Base-by-base conservation (phyloP, 1,139 yeast genomes). In the Meyerozyma sp. region DNA sequence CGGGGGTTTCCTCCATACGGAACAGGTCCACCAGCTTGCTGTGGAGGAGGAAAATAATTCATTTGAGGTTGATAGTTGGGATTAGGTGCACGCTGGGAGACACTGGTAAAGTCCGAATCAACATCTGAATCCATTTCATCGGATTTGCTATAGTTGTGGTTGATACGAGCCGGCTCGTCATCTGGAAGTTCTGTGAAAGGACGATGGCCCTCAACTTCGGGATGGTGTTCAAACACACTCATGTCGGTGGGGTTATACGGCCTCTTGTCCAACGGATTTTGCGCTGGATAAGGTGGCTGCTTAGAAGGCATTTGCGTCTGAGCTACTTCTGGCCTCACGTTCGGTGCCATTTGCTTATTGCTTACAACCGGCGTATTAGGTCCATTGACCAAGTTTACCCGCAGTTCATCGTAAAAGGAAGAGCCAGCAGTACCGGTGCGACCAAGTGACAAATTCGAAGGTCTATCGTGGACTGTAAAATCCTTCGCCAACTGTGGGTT, bases 151-250 rank as follows among this genome's bases (percentile, higher is more conserved):
- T 38, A 40, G 9, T 26, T 29, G 43, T 36, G 44, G 45, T 28
- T 26, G 36, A 32, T 30, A 10, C 20, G 32, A 32, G 51, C 59
- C 28, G 52, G 57, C 16, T 55, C 59, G 42, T 66, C 67, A 49
- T 70, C 77, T 34, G 61, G 66, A 46, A 71, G 51, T 49, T 71
- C 76, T 10, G 76, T 70, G 47, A 71, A 71, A n/a, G 76, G 77
- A 49, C 67, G 65, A 52, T 71, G 77, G 8, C 76, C 77, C 46
- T 71, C 76, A 4, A 70, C 75, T 48, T 62, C 70, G 2, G 75
- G 74, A 47, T 70, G 76, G 48, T 70, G 76, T 49, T 70, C 76
- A 55, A 71, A 71, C 5, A 70, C 77, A 36, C 59, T 59, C 36
- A 55, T 51, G 35, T 52, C 46, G 18, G 57, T 53, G 10, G 57